phyloP scores from a whole-genome alignment of 306 rosid species.

The Fagus crenata region DNA sequence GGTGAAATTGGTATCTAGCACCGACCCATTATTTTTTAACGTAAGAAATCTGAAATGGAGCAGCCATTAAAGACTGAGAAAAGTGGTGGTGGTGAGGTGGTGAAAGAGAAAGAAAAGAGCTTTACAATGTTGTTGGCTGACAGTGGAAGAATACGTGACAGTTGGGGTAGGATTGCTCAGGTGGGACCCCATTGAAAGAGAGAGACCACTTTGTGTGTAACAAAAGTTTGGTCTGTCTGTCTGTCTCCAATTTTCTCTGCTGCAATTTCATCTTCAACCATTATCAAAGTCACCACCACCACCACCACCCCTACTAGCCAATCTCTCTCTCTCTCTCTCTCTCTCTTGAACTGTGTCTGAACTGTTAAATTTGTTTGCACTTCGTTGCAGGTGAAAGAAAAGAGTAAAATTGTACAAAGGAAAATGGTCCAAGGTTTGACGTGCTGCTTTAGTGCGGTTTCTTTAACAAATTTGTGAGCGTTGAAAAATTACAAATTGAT shows the following conservation, averaged over 20 bases:
- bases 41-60: conserved; percentile 44
- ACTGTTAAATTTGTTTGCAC: neutral
- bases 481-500: neutral
- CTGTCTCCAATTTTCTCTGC: conserved; percentile 21
- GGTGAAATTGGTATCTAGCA: conserved; percentile 42
- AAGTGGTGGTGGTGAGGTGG: conserved; percentile 40
- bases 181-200: conserved; percentile 42
- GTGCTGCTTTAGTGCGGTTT: neutral
- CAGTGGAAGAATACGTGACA: conserved; percentile 62
- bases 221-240: conserved; percentile 27
- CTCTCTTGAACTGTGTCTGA: neutral
- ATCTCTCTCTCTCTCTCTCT: conserved; percentile 5
- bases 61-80: conserved; percentile 66
- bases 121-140: conserved; percentile 56
- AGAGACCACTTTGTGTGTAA: conserved; percentile 27
- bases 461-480: neutral
- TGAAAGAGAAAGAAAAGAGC: conserved; percentile 41
- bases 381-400: neutral
- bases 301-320: neutral
- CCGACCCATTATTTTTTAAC: conserved; percentile 60
- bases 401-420: neutral
- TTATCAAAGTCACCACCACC: conserved; percentile 37
- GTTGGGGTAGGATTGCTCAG: conserved; percentile 50
- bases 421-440: conserved; percentile 10
- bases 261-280: conserved; percentile 23